These are phyloP conservation scores for Gynostemma pentaphyllum DNA, from an alignment of 306 rosid species.

Conservation along the genomic window DNA sequence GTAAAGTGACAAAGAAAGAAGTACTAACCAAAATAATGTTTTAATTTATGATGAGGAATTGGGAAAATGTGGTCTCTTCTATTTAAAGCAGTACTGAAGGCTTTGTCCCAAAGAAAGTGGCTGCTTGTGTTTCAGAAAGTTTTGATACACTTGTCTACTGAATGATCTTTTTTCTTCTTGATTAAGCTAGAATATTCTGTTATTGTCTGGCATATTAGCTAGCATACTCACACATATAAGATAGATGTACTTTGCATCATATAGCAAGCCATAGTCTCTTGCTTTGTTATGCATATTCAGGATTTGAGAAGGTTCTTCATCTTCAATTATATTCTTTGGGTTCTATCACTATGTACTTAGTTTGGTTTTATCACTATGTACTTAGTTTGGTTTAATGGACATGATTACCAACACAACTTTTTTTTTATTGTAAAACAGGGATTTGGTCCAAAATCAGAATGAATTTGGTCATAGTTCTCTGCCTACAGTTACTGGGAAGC, in stretches of 20 bases:
- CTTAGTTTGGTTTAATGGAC: not conserved
- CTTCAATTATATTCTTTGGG: not conserved
- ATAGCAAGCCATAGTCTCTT: not conserved
- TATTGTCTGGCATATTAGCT: not conserved
- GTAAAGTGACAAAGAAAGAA: not conserved
- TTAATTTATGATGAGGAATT: not conserved
- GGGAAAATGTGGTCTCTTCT: not conserved
- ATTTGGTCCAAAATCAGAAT: slow-evolving; percentile 20
- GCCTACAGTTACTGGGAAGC: slow-evolving; percentile 15
- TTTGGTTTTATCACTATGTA: not conserved
- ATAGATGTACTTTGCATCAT: not conserved
- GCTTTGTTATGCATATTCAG: not conserved
- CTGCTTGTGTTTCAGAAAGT: not conserved
- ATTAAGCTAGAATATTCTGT: not conserved
- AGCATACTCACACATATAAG: too few relatives aligned
- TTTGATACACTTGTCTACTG: not conserved
- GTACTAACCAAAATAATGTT: not conserved
- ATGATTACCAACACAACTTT: slow-evolving; percentile 9
- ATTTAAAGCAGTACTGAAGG: not conserved
- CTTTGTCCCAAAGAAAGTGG: not conserved
- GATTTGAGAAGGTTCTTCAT: not conserved
- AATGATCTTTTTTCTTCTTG: not conserved
- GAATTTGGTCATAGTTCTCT: slow-evolving; percentile 19
- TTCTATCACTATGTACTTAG: not conserved
- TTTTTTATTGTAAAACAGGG: slow-evolving; percentile 17